Conservation (phyloP, 2,329 filamentous ascomycete species). For the Helicocarpus griseus region DNA sequence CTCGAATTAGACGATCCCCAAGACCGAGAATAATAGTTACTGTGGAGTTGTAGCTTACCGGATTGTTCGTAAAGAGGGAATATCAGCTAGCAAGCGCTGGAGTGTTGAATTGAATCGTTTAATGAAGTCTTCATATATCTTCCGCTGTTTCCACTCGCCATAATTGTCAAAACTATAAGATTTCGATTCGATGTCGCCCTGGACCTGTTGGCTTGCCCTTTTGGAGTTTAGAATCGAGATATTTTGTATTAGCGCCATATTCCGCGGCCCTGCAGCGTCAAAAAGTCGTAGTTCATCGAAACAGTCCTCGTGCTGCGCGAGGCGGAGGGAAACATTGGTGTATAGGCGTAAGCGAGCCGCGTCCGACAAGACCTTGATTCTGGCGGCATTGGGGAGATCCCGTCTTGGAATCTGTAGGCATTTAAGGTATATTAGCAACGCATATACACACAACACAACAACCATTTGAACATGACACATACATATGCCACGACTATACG, state of each 20-base stretch:
- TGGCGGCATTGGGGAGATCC: neutral
- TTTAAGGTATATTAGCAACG: neutral
- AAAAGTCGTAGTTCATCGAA: neutral
- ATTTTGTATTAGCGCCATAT: neutral
- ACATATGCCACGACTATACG: neutral
- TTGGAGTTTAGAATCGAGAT: conserved; percentile 1
- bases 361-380: neutral
- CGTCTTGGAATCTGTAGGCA: neutral
- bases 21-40: neutral
- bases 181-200: no score
- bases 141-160: neutral
- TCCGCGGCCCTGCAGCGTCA: neutral
- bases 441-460: neutral
- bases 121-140: neutral
- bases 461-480: neutral
- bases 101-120: neutral
- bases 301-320: neutral
- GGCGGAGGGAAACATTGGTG: neutral
- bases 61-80: neutral
- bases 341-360: neutral
- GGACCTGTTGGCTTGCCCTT: no score
- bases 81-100: neutral
- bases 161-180: neutral
- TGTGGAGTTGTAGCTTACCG: neutral
- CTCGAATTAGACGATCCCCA: neutral